Conservation (phyloP, 148 eudicot species). For the Rheum nobile region DNA sequence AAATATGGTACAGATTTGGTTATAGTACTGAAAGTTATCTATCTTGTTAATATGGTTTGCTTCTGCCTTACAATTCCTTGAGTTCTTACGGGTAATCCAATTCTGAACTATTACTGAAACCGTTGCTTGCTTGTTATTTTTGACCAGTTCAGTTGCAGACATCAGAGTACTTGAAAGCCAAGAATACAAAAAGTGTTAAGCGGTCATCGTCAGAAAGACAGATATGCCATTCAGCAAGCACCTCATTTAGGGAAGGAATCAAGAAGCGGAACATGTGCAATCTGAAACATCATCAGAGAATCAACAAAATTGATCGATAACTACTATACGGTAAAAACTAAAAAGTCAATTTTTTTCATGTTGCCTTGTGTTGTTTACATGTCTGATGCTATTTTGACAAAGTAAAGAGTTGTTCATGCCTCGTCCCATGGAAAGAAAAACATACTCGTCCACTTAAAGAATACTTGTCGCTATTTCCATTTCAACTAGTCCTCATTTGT, state of each 20-base stretch:
- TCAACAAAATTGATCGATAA: not conserved
- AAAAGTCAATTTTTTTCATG: not conserved
- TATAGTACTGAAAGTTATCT: not conserved
- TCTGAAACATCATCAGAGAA: conserved; percentile 24
- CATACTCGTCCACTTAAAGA: too few species aligned
- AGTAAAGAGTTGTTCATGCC: too few species aligned
- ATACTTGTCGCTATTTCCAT: too few species aligned
- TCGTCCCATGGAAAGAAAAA: too few species aligned
- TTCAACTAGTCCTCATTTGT: too few species aligned
- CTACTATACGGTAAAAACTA: not conserved
- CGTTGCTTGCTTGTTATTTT: not conserved
- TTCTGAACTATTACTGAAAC: not conserved
- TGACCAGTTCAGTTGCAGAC: not conserved
- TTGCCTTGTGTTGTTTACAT: not conserved
- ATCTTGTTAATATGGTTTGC: not conserved
- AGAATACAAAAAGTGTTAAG: not conserved
- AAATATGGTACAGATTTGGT: not conserved
- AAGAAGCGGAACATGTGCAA: conserved; percentile 47
- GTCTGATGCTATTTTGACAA: not conserved
- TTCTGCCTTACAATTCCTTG: not conserved
- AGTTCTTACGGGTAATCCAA: not conserved
- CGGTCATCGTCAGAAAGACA: conserved; percentile 11
- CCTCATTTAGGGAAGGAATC: conserved; percentile 58
- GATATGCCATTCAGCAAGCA: conserved; percentile 36
- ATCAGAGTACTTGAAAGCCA: not conserved